Base-by-base conservation (phyloP, 2,329 filamentous ascomycete species). In the Aspergillus sclerotialis region DNA sequence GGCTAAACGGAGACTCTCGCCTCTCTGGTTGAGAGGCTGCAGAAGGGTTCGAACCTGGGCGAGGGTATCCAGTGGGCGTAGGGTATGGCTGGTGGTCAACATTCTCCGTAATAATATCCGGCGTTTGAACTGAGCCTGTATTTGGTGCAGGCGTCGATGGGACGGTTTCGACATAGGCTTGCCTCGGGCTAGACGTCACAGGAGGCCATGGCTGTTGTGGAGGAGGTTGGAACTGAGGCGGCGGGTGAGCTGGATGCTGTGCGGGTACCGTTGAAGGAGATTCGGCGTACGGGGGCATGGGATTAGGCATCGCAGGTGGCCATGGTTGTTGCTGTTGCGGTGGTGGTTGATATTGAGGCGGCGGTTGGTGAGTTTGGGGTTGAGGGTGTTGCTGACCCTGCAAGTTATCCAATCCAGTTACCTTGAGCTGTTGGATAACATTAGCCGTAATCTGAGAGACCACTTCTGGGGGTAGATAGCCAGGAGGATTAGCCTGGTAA, bases 381-480 rank as follows among this genome's bases (percentile, higher is more conserved):
- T 36, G 49, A 25, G 31, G 48, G 11, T 35, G 45, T 32, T 45
- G 54, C 37, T 40, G 40, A 27, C 42, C 43, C 36, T 50, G 56
- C 17, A 50, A 15, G 32, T 52, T 56, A 48, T 59, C 49, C 38
- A 65, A 40, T 29, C 63, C 64, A 30, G 66, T 60, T 26, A 59
- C 63, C 46, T 72, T 76, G 44, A 78, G 63, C 38, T 79, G 72
- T 52, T 76, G 73, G 30, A 77, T 72, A 16, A 77, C 70, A 36
- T 64, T 72, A 35, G 70, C 69, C 1, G 74, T 78, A 44, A 81
- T 76, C 40, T 77, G 72, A 30, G 74, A 70, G 32, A 82, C 68
- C 14, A 82, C 61, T 6, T 77, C 73, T 2, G 76, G 76, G 33
- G 78, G 72, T 9, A 82, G 60, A 25, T 69, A 66, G 38, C 63